Percentiles rank a stretch among this genome's conserved stretches.
Conservation (phyloP, 805 yeast species). For the Torulaspora microellipsoides region DNA sequence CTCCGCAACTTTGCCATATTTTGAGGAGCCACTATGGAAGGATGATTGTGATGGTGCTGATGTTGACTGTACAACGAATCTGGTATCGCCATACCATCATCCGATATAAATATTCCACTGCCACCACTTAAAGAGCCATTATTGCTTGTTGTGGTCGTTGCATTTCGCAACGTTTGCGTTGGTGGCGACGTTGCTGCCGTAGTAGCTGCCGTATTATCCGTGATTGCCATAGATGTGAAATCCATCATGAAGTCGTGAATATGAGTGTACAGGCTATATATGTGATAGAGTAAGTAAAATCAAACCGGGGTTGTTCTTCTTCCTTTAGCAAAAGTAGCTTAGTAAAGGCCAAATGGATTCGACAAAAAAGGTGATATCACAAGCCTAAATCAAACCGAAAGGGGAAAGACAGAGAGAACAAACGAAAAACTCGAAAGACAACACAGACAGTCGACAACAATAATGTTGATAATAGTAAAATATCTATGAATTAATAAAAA, state of each 20-base stretch:
- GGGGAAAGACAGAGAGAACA: no score
- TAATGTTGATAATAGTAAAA: no score
- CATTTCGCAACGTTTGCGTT: constrained; percentile 3
- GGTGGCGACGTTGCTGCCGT: constrained; percentile 13
- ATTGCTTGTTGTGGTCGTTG: constrained; percentile 3
- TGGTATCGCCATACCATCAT: neutral
- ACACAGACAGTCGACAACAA: no score
- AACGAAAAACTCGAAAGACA: no score
- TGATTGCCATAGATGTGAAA: constrained; percentile 16
- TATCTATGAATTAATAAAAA: no score
- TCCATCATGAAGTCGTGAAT: constrained; percentile 10
- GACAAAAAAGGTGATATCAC: no score
- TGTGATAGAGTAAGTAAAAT: no score
- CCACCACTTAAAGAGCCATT: constrained; percentile 2
- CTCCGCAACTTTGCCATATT: constrained; percentile 56
- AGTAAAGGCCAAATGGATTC: no score
- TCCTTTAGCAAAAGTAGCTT: no score
- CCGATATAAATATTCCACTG: constrained; percentile 1
- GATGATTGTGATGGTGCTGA: constrained; percentile 2
- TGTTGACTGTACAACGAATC: constrained; percentile 1
- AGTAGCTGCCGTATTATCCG: constrained; percentile 11
- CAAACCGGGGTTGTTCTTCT: no score
- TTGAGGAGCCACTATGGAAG: constrained; percentile 14
- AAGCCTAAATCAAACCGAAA: no score
- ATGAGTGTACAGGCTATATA: no score